Conservation (phyloP, 148 eudicot species). For the Gaultheria prostrata region DNA sequence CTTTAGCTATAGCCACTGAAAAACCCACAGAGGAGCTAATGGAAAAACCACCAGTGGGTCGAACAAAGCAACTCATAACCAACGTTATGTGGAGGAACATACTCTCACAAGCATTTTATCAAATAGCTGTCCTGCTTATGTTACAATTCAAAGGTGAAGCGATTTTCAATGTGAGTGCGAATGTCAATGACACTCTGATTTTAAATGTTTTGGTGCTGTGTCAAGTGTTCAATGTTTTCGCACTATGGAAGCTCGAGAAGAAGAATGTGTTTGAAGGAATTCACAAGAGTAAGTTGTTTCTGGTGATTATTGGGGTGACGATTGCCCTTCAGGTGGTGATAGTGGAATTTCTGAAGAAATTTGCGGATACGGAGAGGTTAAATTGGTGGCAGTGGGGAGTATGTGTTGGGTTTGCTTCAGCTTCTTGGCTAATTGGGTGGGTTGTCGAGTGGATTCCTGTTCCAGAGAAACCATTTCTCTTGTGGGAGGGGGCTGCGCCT, state of each 20-base stretch:
- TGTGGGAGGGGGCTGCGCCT: too few species aligned
- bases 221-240: conserved; percentile 18
- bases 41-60: conserved; percentile 15
- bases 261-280: conserved; percentile 24
- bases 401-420: conserved; percentile 20
- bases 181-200: conserved; percentile 20
- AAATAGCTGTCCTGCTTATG: conserved; percentile 11
- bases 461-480: conserved; percentile 20
- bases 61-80: conserved; percentile 18
- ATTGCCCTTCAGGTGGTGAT: conserved; percentile 21
- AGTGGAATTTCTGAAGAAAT: conserved; percentile 25
- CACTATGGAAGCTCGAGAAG: conserved; percentile 21
- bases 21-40: conserved; percentile 21
- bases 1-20: conserved; percentile 18
- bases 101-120: conserved; percentile 17
- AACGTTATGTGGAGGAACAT: conserved; percentile 26
- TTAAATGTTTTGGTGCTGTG: conserved; percentile 20
- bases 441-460: conserved; percentile 24
- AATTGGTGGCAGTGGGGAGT: conserved; percentile 26
- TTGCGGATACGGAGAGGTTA: conserved; percentile 25
- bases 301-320: conserved; percentile 15
- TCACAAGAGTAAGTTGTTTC: conserved; percentile 13
- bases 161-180: conserved; percentile 5
- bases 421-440: conserved; percentile 25
- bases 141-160: conserved; percentile 19